These are phyloP conservation scores for Talaromyces nanjingensis DNA, from an alignment of 495 filamentous ascomycete species.

Conservation along the genomic window DNA sequence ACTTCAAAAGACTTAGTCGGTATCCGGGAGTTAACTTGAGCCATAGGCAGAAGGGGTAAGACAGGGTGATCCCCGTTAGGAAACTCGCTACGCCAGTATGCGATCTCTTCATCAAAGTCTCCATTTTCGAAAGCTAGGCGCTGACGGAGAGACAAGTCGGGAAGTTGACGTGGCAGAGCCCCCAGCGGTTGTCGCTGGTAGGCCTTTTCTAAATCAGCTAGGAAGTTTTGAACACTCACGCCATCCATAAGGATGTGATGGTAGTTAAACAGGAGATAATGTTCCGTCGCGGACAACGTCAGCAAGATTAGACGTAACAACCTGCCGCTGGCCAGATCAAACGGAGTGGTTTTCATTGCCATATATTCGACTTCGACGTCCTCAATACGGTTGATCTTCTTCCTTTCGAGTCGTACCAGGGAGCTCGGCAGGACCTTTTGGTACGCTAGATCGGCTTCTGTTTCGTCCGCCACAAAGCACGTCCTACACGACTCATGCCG, in stretches of 20 bases:
- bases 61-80: too few species aligned
- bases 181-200: slow-evolving; percentile 23
- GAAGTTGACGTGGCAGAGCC: slow-evolving; percentile 14
- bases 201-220: slow-evolving; percentile 30
- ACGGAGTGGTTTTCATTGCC: slow-evolving; percentile 16
- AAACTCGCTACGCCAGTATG: too few species aligned
- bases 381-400: background rate
- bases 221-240: slow-evolving; percentile 30
- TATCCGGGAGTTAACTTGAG: too few species aligned
- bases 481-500: slow-evolving; percentile 42
- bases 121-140: slow-evolving; percentile 14
- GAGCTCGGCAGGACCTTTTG: slow-evolving; percentile 12
- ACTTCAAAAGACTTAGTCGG: too few species aligned
- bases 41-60: too few species aligned
- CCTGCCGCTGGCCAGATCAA: slow-evolving; percentile 26
- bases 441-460: slow-evolving; percentile 7
- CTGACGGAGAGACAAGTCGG: slow-evolving; percentile 21
- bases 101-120: background rate
- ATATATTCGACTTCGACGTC: slow-evolving; percentile 13
- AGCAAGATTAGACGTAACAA: slow-evolving; percentile 22
- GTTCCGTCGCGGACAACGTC: slow-evolving; percentile 7
- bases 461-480: slow-evolving; percentile 22
- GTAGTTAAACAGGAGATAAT: slow-evolving; percentile 28
- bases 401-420: background rate
- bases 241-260: slow-evolving; percentile 48